Percentiles rank a stretch among this genome's conserved stretches.
These are phyloP conservation scores for Stereum hirsutum DNA, from an alignment of 1,284 basidiomycete species.

Conservation along the genomic window DNA sequence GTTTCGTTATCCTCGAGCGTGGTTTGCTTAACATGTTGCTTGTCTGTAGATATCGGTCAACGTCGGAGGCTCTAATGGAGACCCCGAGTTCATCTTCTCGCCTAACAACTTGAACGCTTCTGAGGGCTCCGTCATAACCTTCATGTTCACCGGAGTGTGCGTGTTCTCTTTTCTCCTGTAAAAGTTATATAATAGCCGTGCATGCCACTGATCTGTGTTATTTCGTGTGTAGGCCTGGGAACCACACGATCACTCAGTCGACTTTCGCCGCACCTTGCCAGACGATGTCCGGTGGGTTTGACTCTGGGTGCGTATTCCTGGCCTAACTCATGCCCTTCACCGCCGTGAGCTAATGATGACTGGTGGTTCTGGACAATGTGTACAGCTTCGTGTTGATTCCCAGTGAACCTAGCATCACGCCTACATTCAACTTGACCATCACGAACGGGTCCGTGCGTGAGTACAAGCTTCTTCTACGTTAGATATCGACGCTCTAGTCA, in stretches of 20 bases:
- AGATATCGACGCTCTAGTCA: background rate
- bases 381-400: no score
- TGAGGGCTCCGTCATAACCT: constrained; percentile 36
- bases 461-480: constrained; percentile 8
- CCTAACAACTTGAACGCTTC: constrained; percentile 32
- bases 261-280: constrained; percentile 36
- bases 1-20: background rate
- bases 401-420: no score
- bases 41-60: background rate
- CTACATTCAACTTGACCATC: constrained; percentile 37
- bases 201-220: no score
- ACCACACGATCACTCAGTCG: constrained; percentile 48
- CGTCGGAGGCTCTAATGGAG: constrained; percentile 5
- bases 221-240: constrained; percentile 31
- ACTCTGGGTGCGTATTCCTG: constrained; percentile 33
- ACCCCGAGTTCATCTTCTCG: constrained; percentile 36
- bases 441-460: constrained; percentile 30
- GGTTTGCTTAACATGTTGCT: background rate
- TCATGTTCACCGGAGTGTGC: constrained; percentile 34
- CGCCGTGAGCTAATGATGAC: no score
- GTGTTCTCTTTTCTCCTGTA: constrained; percentile 13
- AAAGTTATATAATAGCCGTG: no score
- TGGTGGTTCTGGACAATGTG: no score
- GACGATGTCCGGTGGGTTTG: constrained; percentile 32
- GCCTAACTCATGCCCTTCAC: constrained; percentile 13